phyloP scores from a whole-genome alignment of 148 eudicot genomes.

The Beta vulgaris region DNA sequence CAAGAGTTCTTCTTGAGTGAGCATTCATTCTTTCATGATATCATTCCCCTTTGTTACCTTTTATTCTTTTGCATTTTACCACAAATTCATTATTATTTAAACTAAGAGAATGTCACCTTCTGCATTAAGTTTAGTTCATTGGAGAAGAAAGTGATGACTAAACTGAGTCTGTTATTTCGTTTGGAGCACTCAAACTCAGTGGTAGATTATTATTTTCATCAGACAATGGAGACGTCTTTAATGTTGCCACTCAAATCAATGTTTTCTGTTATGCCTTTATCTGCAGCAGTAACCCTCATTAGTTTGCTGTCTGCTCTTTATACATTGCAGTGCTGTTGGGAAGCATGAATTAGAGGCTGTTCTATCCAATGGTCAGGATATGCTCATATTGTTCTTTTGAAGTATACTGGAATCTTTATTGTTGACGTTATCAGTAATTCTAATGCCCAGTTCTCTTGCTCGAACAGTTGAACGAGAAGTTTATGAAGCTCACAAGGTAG shows the following conservation, averaged over 20 bases:
- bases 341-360: slow-evolving; percentile 60
- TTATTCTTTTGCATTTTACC: not conserved
- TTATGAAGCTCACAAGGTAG: slow-evolving; percentile 86
- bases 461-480: slow-evolving; percentile 58
- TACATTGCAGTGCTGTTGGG: slow-evolving; percentile 61
- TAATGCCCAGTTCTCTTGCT: slow-evolving; percentile 24
- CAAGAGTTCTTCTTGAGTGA: slow-evolving; percentile 74
- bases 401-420: not conserved
- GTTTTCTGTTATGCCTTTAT: slow-evolving; percentile 1
- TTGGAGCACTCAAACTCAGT: not conserved
- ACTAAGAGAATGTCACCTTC: not conserved
- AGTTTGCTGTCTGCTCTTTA: slow-evolving; percentile 17
- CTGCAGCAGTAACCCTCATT: slow-evolving; percentile 4
- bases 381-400: slow-evolving; percentile 9
- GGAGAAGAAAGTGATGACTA: not conserved
- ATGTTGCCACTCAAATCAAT: not conserved
- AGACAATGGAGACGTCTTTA: not conserved
- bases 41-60: not conserved
- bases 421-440: slow-evolving; percentile 12
- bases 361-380: slow-evolving; percentile 70
- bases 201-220: not conserved
- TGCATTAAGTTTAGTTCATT: not conserved
- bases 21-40: slow-evolving; percentile 17
- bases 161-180: not conserved
- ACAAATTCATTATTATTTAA: not conserved